A percentile compares a stretch with the other conserved stretches of the same genome.
Conservation (phyloP, 306 rosid genomes). For the barrel medic (Medicago truncatula) region DNA sequence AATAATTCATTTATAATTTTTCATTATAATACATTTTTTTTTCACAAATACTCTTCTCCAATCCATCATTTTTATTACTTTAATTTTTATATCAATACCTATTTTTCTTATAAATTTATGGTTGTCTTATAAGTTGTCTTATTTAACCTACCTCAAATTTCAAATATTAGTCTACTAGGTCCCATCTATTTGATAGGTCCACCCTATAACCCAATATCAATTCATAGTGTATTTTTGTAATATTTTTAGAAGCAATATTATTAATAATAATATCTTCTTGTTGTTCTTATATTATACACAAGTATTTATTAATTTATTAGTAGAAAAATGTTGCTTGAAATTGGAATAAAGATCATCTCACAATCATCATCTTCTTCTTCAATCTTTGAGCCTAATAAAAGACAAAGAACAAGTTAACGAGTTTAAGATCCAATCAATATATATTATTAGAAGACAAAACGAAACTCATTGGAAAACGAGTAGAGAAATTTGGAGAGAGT, state of each 20-base stretch:
- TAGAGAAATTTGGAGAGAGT: conserved; percentile 19
- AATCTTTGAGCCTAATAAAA: conserved; percentile 29
- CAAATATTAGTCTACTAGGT: no score
- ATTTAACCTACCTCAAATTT: no score
- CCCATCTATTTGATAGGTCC: background rate
- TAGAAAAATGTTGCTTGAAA: conserved; percentile 42
- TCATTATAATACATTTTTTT: no score
- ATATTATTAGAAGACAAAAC: conserved; percentile 13
- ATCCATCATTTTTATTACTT: no score
- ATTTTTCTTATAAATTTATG: no score
- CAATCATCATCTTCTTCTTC: conserved; percentile 12
- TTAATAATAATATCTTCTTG: conserved; percentile 6
- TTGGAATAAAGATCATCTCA: conserved; percentile 37
- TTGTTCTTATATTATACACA: background rate
- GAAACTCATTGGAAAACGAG: conserved; percentile 46
- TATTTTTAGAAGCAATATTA: background rate
- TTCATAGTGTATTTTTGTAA: background rate
- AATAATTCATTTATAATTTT: no score
- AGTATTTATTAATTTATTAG: background rate
- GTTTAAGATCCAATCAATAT: conserved; percentile 47
- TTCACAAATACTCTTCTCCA: no score
- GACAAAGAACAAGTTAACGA: conserved; percentile 27
- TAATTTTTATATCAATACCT: no score
- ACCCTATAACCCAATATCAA: background rate
- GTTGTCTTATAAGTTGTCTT: no score